phyloP scores from a whole-genome alignment of 371 early-diverging fungal genomes.

The Syncephalastrum sp. region DNA sequence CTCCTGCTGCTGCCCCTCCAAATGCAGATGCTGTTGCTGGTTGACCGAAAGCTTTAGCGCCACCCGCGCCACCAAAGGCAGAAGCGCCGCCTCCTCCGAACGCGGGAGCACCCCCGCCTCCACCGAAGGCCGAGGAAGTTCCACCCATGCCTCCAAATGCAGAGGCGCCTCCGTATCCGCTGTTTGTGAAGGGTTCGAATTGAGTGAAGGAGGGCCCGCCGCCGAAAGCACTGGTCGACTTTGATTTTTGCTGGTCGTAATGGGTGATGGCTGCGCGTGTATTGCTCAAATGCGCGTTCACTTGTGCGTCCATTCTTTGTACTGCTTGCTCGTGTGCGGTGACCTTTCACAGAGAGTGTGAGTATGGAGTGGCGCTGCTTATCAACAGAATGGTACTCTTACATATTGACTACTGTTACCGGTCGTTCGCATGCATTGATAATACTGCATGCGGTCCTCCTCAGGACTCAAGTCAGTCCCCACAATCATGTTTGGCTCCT shows the following conservation, averaged over 20 bases:
- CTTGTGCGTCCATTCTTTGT: constrained; percentile 30
- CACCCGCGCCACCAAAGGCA: constrained; percentile 14
- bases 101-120: neutral
- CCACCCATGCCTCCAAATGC: constrained; percentile 15
- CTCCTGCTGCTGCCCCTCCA: constrained; percentile 5
- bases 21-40: constrained; percentile 1
- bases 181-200: neutral
- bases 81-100: constrained; percentile 2
- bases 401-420: constrained; percentile 44
- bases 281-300: constrained; percentile 31
- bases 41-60: too few species aligned
- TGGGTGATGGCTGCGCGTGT: constrained; percentile 36
- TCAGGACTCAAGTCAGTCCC: constrained; percentile 59
- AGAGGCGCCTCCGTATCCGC: constrained; percentile 10
- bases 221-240: constrained; percentile 25
- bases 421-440: constrained; percentile 32
- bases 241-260: constrained; percentile 37
- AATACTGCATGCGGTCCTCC: constrained; percentile 57
- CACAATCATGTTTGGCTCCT: constrained; percentile 61
- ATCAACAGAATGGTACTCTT: constrained; percentile 8
- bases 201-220: constrained; percentile 24
- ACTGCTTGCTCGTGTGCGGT: constrained; percentile 24
- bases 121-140: constrained; percentile 11
- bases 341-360: constrained; percentile 11
- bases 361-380: neutral